These are phyloP conservation scores for Heritiera littoralis DNA, from an alignment of 345 rosid genomes.

Conservation along the genomic window DNA sequence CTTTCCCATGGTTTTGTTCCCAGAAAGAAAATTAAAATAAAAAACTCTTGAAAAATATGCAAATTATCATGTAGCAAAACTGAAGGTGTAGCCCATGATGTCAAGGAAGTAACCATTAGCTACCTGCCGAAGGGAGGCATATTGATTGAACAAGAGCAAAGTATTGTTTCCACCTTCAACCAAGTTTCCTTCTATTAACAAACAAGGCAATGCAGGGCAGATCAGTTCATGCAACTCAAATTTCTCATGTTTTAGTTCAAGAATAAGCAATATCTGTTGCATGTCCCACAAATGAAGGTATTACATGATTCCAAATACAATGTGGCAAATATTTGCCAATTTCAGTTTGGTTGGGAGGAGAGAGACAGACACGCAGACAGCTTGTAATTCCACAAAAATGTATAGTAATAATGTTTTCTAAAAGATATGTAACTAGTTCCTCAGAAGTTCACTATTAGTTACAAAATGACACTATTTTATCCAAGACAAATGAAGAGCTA, in stretches of 20 bases:
- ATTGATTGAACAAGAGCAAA: slow-evolving; percentile 31
- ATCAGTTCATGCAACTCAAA: neutral
- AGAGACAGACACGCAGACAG: neutral
- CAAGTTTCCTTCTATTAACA: neutral
- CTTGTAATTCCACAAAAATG: neutral
- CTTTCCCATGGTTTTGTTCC: neutral
- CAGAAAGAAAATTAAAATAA: neutral
- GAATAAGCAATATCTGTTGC: neutral
- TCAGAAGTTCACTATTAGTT: neutral
- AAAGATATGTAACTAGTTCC: neutral
- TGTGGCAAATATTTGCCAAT: slow-evolving; percentile 5
- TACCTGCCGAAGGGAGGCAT: slow-evolving; percentile 6
- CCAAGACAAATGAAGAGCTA: neutral
- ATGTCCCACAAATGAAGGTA: neutral
- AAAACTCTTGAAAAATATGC: neutral
- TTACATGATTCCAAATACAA: slow-evolving; percentile 10
- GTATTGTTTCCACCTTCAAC: neutral
- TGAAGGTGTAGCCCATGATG: neutral
- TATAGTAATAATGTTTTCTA: neutral
- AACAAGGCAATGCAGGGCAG: slow-evolving; percentile 1
- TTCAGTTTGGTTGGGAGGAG: neutral
- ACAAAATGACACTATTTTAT: neutral
- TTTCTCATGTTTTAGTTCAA: neutral
- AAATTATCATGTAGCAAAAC: neutral
- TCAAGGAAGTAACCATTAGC: neutral